phyloP scores from a whole-genome alignment of 1,139 yeast species.

The Magnusiomyces suaveolens region DNA sequence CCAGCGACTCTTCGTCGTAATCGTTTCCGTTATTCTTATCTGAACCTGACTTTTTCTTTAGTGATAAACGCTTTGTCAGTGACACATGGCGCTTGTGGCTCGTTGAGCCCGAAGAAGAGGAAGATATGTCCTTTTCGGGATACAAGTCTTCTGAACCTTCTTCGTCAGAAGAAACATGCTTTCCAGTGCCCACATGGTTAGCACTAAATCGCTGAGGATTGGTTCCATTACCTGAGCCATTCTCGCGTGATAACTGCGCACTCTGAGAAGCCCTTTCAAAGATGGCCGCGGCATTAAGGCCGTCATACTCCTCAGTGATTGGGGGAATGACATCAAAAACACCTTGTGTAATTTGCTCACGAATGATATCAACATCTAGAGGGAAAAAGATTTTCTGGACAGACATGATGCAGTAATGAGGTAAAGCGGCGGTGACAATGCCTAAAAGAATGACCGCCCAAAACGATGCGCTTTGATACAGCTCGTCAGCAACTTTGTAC shows the following conservation, averaged over 20 bases:
- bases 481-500: constrained; percentile 63
- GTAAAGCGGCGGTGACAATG: constrained; percentile 60
- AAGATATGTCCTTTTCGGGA: background rate
- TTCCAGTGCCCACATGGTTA: background rate
- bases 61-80: too few relatives aligned
- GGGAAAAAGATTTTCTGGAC: constrained; percentile 58
- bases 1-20: constrained; percentile 4
- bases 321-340: constrained; percentile 17
- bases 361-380: constrained; percentile 69
- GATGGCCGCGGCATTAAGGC: constrained; percentile 12
- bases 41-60: background rate
- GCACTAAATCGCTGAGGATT: background rate
- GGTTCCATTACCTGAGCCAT: background rate
- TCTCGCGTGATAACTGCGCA: background rate
- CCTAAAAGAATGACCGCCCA: constrained; percentile 73
- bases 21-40: background rate
- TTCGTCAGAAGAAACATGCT: constrained; percentile 5
- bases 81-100: too few relatives aligned
- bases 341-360: constrained; percentile 44
- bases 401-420: constrained; percentile 71
- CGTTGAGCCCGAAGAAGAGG: background rate
- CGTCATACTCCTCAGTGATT: constrained; percentile 12
- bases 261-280: constrained; percentile 3
- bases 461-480: constrained; percentile 61
- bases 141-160: background rate